These are phyloP conservation scores for Madurella mycetomatis DNA, from an alignment of 2,329 filamentous ascomycete species.

Conservation along the genomic window DNA sequence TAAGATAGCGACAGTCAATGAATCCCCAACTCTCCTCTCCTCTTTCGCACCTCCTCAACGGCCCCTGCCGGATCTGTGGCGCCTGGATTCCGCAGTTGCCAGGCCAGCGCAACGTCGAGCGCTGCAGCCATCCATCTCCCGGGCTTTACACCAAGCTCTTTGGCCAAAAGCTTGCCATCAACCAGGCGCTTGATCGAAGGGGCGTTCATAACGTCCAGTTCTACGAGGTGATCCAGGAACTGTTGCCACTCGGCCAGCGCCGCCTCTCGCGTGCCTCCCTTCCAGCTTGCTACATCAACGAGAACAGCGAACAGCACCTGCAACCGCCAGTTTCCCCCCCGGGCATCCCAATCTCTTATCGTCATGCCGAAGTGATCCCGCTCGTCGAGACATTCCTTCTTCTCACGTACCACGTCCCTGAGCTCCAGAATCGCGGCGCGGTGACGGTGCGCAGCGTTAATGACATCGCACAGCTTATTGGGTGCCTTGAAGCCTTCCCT, in stretches of 20 bases:
- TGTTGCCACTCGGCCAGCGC: constrained; percentile 49
- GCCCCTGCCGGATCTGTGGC: constrained; percentile 54
- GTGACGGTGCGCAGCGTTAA: constrained; percentile 62
- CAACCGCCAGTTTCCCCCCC: constrained; percentile 61
- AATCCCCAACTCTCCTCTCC: constrained; percentile 50
- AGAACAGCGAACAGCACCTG: constrained; percentile 66
- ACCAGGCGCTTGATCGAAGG: constrained; percentile 59
- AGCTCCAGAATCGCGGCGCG: constrained; percentile 57
- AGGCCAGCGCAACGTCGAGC: constrained; percentile 74
- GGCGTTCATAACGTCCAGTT: constrained; percentile 54
- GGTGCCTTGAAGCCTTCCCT: constrained; percentile 75
- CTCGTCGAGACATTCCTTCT: constrained; percentile 42
- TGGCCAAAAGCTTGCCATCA: constrained; percentile 69
- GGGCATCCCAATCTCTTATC: constrained; percentile 65
- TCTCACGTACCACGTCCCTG: constrained; percentile 49
- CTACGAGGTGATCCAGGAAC: constrained; percentile 52
- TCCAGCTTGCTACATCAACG: constrained; percentile 49
- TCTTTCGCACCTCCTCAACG: constrained; percentile 54
- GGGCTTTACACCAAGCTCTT: constrained; percentile 63
- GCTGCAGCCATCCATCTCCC: constrained; percentile 83
- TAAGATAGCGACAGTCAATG: constrained; percentile 1
- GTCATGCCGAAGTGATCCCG: constrained; percentile 69
- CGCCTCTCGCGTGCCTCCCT: constrained; percentile 35
- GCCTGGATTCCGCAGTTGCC: constrained; percentile 79
- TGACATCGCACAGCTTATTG: constrained; percentile 67